These are phyloP conservation scores for Stereum hirsutum DNA, from an alignment of 1,284 basidiomycete genomes.

Conservation along the genomic window DNA sequence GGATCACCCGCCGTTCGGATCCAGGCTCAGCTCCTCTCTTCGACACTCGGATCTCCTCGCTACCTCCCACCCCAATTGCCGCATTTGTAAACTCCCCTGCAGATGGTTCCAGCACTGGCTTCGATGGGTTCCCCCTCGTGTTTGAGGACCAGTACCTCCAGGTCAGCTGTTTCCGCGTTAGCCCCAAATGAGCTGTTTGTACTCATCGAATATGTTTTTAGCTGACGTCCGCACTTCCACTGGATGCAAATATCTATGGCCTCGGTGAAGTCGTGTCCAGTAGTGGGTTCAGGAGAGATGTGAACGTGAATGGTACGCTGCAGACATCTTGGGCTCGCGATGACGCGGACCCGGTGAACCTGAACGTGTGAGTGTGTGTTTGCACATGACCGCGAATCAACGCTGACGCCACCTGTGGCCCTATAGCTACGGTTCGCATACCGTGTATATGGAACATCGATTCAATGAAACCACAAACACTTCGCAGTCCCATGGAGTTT, in stretches of 20 bases:
- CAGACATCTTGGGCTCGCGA: constrained; percentile 70
- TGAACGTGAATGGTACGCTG: constrained; percentile 47
- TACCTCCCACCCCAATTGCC: constrained; percentile 45
- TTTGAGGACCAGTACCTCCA: constrained; percentile 71
- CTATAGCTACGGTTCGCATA: constrained; percentile 60
- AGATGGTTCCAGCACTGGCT: constrained; percentile 39
- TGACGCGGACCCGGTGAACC: constrained; percentile 44
- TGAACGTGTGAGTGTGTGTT: constrained; percentile 45
- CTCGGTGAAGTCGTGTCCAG: constrained; percentile 66
- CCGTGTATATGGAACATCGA: constrained; percentile 60
- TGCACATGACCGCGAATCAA: constrained; percentile 5
- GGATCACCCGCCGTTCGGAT: constrained; percentile 61
- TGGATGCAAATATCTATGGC: constrained; percentile 68
- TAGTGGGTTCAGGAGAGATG: constrained; percentile 57
- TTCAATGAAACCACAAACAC: constrained; percentile 36
- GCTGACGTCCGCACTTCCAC: constrained; percentile 55
- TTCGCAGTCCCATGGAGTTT: constrained; percentile 60
- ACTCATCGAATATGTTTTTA: constrained; percentile 22
- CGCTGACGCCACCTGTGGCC: constrained; percentile 6
- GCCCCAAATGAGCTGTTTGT: neutral
- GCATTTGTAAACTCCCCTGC: constrained; percentile 30
- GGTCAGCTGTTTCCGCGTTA: constrained; percentile 15
- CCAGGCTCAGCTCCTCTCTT: constrained; percentile 55
- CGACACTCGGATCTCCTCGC: constrained; percentile 55
- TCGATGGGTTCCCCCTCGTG: constrained; percentile 56